Base-by-base conservation (phyloP, 805 yeast species). In the Saturnispora gosingensis region DNA sequence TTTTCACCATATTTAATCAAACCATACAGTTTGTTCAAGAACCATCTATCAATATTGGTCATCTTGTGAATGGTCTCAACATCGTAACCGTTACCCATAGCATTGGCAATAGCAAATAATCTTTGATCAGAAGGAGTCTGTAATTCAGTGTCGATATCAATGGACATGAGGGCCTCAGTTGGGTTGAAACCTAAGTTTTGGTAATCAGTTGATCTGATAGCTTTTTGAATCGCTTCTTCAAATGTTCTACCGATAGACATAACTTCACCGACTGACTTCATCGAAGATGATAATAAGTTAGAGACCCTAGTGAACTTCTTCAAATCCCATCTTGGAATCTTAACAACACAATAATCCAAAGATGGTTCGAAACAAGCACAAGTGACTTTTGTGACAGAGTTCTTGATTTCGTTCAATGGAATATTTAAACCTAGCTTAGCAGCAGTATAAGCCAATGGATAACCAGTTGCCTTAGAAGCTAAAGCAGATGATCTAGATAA, bases 251-350 rank as follows among this genome's bases (percentile, higher is more conserved):
- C 99, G 65, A 91, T 93, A 45, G 97, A 95, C 99, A 91, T 91
- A 54, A 91, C 99, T 72, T 91, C 99, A 69, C 99, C 99, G 51
- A 91, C 99, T 54, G 97, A 90, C 71, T 91, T 91, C 99, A 91
- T 91, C 43, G 97, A 82, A 9, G 96, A 87, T 46, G 97, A 96
- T 65, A 91, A 85, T 56, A 85, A 88, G 69, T 96, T 81, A 68
- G 88, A 86, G 57, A 91, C 99, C 65, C 88, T 95, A 68, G 86
- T 95, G 76, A 91, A 93, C 77, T 91, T 91, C 60, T 93, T 71
- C 69, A 91, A 75, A 75, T 91, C 99, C 99, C 99, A 91, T 73
- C 97, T 83, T 61, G 99, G 99, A 65, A 91, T 89, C 78, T 91
- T 91, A 61, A 95, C 88, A 53, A 91, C 99, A 75, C 90, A 82